Percentiles rank a stretch among this genome's conserved stretches.
Evolutionary conservation across 2,329 filamentous ascomycete species (phyloP).

Genomic region (Penicillium sp.): DNA sequence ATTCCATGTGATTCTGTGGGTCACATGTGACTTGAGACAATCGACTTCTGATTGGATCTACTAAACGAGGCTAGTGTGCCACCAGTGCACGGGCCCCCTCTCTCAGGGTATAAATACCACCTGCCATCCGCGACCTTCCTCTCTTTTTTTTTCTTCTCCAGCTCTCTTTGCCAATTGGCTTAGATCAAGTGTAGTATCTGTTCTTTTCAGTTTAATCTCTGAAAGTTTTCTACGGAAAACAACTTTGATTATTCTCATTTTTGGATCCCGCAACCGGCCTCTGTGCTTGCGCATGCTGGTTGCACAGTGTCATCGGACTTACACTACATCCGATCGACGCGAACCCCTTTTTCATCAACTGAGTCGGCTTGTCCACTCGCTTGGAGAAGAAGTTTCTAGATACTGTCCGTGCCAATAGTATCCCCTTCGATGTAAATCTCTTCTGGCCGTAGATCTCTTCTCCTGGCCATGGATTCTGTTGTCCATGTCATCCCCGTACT

Average conservation of each 20-base stretch:
- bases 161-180: constrained; percentile 60
- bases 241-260: constrained; percentile 82
- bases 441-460: not conserved
- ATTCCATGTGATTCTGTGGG: too few relatives aligned
- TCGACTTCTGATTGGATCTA: constrained; percentile 3
- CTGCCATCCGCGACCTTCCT: constrained; percentile 26
- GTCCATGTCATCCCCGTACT: not conserved
- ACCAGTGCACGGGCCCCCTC: not conserved
- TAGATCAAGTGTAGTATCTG: constrained; percentile 98
- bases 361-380: constrained; percentile 51
- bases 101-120: constrained; percentile 31
- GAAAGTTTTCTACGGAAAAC: constrained; percentile 71
- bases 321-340: constrained; percentile 72
- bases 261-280: constrained; percentile 57
- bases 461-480: not conserved
- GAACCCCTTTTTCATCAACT: constrained; percentile 59
- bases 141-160: constrained; percentile 48
- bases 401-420: not conserved
- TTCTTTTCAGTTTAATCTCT: constrained; percentile 98
- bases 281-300: constrained; percentile 69
- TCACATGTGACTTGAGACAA: too few relatives aligned
- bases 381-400: constrained; percentile 54
- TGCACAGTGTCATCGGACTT: constrained; percentile 72
- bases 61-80: constrained; percentile 18
- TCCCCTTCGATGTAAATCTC: not conserved